Evolutionary conservation across 1,284 basidiomycete genomes (phyloP).

Genomic region (Sutorius eximius): DNA sequence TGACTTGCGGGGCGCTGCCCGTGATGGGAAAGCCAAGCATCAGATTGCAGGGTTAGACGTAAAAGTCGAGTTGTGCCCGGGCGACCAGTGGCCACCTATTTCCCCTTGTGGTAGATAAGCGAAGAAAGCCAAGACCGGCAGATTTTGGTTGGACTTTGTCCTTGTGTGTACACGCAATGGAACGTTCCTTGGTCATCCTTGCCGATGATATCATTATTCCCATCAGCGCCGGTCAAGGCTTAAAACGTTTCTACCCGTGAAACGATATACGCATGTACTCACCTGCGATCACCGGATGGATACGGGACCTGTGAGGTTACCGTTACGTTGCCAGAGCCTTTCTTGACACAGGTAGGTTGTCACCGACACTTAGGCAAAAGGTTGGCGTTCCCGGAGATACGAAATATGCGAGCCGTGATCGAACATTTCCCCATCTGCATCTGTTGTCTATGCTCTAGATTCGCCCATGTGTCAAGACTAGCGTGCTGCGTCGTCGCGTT

Average conservation of each 20-base stretch:
- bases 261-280: slow-evolving; percentile 33
- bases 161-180: not conserved
- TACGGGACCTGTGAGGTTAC: slow-evolving; percentile 49
- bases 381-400: not conserved
- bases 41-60: slow-evolving; percentile 32
- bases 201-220: not conserved
- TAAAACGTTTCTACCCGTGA: slow-evolving; percentile 41
- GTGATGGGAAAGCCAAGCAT: slow-evolving; percentile 25
- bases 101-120: slow-evolving; percentile 35
- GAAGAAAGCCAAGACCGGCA: not conserved
- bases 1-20: slow-evolving; percentile 42
- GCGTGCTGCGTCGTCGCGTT: not conserved
- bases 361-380: not conserved
- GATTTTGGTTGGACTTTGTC: not conserved
- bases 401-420: not conserved
- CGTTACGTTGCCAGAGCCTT: slow-evolving; percentile 5
- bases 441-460: not conserved
- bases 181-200: not conserved
- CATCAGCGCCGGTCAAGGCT: slow-evolving; percentile 43
- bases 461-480: not conserved
- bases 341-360: too few species aligned
- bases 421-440: not conserved
- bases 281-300: slow-evolving; percentile 58
- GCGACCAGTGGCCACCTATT: slow-evolving; percentile 39
- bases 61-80: slow-evolving; percentile 40